Evolutionary conservation across 805 yeast species (phyloP), one percentile per base, ranked within the genome.

Genomic region (Hanseniaspora pseudoguilliermondii): DNA sequence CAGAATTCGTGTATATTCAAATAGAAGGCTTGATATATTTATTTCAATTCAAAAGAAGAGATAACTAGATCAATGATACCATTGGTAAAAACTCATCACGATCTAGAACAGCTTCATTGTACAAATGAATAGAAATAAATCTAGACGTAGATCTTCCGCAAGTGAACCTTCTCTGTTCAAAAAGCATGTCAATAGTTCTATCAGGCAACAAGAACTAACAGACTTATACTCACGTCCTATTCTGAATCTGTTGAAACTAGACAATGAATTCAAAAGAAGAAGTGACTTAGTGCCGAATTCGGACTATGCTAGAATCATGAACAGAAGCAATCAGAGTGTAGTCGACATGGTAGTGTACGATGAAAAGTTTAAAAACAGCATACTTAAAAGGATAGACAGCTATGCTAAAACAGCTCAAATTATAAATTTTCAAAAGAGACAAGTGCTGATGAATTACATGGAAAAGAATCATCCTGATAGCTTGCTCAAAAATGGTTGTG

Each of bases 1-100:
- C 29, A 23, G 8, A 16, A 9, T 41, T 61, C 69, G 54, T 29
- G 54, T 40, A 21, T 60, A 9, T 54, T 35, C 58, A 58, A 51
- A 27, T 1, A 27, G 9, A 5, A 27, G 9, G 6, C 9, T 27
- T 27, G 29, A 8, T 27, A 27, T 27, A 27, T 27, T 8, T 7
- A 27, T 27, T 27, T 11, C n/a, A 32, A 35, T 20, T 20, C 3
- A 5, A 18, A 18, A 29, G 6, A 36, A 32, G 2, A 32, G 35
- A 32, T 32, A 32, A 8, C 5, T 32, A 15, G 2, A 11, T 10
- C 35, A 32, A 32, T 2, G 35, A 32, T 8, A 32, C 13, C 5
- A 10, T 27, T 27, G 29, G 1, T 11, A 8, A 32, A 4, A 32
- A 11, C 15, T 2, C 15, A 11, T 11, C 2, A 10, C 4, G 2